Conservation (phyloP, 805 yeast genomes). For the Kazachstania viticola region DNA sequence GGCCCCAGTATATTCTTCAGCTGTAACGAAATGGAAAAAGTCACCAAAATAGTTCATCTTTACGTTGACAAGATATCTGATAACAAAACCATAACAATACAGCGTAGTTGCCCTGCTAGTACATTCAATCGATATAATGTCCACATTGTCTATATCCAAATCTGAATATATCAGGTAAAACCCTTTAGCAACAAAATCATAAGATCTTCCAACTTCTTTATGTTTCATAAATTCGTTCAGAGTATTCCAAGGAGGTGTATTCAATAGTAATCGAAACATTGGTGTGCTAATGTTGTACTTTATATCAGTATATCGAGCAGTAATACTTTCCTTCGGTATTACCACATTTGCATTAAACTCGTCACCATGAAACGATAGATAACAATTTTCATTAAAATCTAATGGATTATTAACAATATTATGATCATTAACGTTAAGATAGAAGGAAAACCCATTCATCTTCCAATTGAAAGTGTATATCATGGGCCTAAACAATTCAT, state of each 20-base stretch:
- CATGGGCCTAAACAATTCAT: constrained; percentile 69
- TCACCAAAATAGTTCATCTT: constrained; percentile 90
- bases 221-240: constrained; percentile 54
- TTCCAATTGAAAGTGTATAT: constrained; percentile 51
- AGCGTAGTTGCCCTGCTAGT: constrained; percentile 56
- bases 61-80: constrained; percentile 62
- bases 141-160: constrained; percentile 55
- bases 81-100: constrained; percentile 66
- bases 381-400: constrained; percentile 72
- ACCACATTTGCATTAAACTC: constrained; percentile 33
- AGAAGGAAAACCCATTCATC: constrained; percentile 45
- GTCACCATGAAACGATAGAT: constrained; percentile 61
- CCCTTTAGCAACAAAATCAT: constrained; percentile 50
- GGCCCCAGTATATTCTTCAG: constrained; percentile 58
- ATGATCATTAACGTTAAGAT: constrained; percentile 71
- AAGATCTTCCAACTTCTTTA: constrained; percentile 55
- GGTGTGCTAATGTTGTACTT: constrained; percentile 44
- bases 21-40: constrained; percentile 66
- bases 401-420: constrained; percentile 85
- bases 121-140: constrained; percentile 55
- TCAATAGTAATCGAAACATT: constrained; percentile 47
- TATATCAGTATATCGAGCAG: constrained; percentile 40
- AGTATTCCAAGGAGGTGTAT: constrained; percentile 91
- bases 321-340: constrained; percentile 50
- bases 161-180: constrained; percentile 49